These are phyloP conservation scores for Populus nigra DNA, from an alignment of 345 rosid species.

Conservation along the genomic window DNA sequence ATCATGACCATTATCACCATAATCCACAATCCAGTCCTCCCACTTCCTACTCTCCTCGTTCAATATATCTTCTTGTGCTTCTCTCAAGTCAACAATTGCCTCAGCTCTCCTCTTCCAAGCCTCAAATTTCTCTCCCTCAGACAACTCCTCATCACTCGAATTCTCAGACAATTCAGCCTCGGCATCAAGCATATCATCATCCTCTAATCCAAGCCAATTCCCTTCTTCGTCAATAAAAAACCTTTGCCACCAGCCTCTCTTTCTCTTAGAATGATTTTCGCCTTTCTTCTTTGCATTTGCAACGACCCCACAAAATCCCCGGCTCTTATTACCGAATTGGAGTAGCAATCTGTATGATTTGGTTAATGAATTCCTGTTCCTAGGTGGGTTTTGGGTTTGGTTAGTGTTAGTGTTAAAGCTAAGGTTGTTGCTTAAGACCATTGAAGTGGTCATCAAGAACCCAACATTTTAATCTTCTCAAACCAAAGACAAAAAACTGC, in stretches of 20 bases:
- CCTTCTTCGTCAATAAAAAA: slow-evolving; percentile 80
- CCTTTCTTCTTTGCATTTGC: slow-evolving; percentile 41
- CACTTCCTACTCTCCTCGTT: slow-evolving; percentile 73
- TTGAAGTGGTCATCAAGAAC: slow-evolving; percentile 68
- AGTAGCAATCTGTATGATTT: slow-evolving; percentile 18
- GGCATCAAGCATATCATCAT: slow-evolving; percentile 50
- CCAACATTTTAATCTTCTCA: not conserved
- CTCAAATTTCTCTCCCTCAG: slow-evolving; percentile 67
- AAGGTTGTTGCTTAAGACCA: slow-evolving; percentile 46
- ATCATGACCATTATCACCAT: slow-evolving; percentile 15
- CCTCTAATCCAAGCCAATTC: slow-evolving; percentile 81
- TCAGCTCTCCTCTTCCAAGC: slow-evolving; percentile 93
- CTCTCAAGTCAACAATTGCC: slow-evolving; percentile 86
- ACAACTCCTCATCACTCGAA: slow-evolving; percentile 39
- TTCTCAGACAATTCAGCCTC: slow-evolving; percentile 24
- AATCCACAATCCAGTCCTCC: slow-evolving; percentile 93
- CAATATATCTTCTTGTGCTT: slow-evolving; percentile 67
- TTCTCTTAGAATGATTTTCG: slow-evolving; percentile 32
- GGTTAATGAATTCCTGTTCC: not conserved
- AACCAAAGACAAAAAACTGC: not conserved
- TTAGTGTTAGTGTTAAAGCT: slow-evolving; percentile 28
- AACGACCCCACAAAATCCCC: slow-evolving; percentile 40
- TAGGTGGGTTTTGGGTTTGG: slow-evolving; percentile 23
- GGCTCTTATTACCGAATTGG: slow-evolving; percentile 27
- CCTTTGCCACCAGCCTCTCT: slow-evolving; percentile 76